Base-by-base conservation (phyloP, 129 eudicot species). In the Lonicera japonica region DNA sequence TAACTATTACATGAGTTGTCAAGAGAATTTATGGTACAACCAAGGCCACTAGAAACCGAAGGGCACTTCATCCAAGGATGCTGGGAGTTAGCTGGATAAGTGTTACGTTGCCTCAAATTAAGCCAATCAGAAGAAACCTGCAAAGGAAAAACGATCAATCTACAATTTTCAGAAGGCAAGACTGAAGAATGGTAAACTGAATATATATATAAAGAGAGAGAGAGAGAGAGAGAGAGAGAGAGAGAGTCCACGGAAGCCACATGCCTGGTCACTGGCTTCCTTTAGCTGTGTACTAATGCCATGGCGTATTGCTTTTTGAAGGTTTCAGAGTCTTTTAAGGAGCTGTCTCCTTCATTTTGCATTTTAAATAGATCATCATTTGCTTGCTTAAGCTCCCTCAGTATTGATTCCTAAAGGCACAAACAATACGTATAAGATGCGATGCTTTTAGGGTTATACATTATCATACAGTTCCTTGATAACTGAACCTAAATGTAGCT, bases 231-330 rank as follows among this genome's bases (percentile, higher is more conserved):
- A 34, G 23, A 9, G n/a, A 58, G 1, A 50, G 24, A 19, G 5
- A 5, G 8, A 36, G 5, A 23, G 25, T 41, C 60, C 52, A 40
- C 45, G 47, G 43, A 68, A 50, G 58, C 62, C 70, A 72, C 66
- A 72, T 63, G 58, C 86, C 82, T 67, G 76, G 56, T 72, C 82
- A 59, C 78, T 62, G 72, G 71, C 79, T 65, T 80, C 86, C 67
- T 73, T 70, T 54, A 80, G 72, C 75, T 75, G 76, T n/a, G n/a
- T 60, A 72, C 21, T 47, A 80, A 70, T 40, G 72, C 73, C 77
- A 69, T 38, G 54, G 79, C 76, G 21, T 80, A 80, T 41, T 80
- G 79, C 76, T 72, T 66, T 73, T 61, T 80, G 73, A 80, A 76
- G 66, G 67, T 63, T 70, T 76, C 86, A 14, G 82, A 72, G 41